phyloP scores from a whole-genome alignment of 768 basidiomycete genomes.

The Boletus vermiculosoides region DNA sequence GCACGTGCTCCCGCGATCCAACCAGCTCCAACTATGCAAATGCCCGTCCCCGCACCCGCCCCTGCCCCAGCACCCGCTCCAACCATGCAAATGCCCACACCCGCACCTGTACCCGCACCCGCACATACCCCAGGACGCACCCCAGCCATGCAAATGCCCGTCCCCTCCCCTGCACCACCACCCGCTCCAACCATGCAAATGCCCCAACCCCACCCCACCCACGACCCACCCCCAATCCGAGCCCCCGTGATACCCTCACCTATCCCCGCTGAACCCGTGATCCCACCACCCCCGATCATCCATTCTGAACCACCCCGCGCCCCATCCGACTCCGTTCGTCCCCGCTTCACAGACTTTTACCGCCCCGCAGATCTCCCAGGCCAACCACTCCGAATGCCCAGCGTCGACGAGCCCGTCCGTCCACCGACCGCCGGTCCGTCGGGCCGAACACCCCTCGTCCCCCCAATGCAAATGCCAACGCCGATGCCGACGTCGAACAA shows the following conservation, averaged over 20 bases:
- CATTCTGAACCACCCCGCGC: conserved; percentile 7
- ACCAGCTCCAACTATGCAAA: conserved; percentile 8
- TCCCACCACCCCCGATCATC: conserved; percentile 22
- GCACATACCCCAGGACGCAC: not conserved
- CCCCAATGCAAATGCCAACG: conserved; percentile 6
- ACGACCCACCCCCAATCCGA: not conserved
- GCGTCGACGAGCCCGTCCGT: conserved; percentile 2
- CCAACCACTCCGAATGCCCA: not conserved
- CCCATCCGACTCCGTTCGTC: conserved; percentile 14
- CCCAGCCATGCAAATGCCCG: conserved; percentile 3
- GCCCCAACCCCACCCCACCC: conserved; percentile 16
- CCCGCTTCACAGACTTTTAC: conserved; percentile 32
- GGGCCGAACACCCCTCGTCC: conserved; percentile 11
- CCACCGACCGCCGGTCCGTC: conserved; percentile 6
- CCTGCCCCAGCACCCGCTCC: conserved; percentile 6
- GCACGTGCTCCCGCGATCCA: conserved; percentile 1
- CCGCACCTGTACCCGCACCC: not conserved
- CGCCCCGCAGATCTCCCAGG: conserved; percentile 11
- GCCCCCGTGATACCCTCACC: conserved; percentile 14
- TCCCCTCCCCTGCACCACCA: not conserved
- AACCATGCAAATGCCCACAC: conserved; percentile 18
- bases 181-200: conserved; percentile 14
- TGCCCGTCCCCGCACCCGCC: conserved; percentile 14
- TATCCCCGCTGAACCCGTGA: conserved; percentile 12
- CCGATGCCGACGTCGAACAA: conserved; percentile 33